phyloP scores from a whole-genome alignment of 73 alveolate genomes.

The Tetrahymena thermophila region DNA sequence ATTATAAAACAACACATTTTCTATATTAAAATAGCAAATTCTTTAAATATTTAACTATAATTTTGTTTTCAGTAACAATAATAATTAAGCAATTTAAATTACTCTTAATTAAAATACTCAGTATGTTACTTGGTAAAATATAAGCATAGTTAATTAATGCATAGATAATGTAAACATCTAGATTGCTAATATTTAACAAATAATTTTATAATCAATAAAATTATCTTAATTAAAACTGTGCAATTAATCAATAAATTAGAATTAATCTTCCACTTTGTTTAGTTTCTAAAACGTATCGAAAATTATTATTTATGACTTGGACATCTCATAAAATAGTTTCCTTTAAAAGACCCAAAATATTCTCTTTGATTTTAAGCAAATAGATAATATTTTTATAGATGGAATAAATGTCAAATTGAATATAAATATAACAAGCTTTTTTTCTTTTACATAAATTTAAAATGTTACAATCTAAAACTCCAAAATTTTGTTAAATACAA shows the following conservation, averaged over 20 bases:
- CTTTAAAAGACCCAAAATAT: too few relatives aligned
- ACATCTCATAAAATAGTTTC: too few relatives aligned
- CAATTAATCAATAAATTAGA: too few relatives aligned
- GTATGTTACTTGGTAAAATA: not conserved
- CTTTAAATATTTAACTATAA: too few relatives aligned
- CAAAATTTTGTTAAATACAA: too few relatives aligned
- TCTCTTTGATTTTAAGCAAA: too few relatives aligned
- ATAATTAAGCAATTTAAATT: too few relatives aligned
- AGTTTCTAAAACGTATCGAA: not conserved
- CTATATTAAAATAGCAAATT: too few relatives aligned
- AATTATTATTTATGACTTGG: not conserved
- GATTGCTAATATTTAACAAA: not conserved
- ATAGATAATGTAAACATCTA: not conserved
- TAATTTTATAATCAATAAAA: not conserved
- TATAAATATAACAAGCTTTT: too few relatives aligned
- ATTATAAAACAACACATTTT: not conserved
- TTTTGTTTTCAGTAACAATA: too few relatives aligned
- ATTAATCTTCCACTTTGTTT: not conserved
- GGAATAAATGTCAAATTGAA: not conserved
- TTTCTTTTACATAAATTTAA: not conserved
- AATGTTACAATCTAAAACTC: too few relatives aligned
- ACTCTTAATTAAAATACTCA: too few relatives aligned
- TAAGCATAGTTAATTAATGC: not conserved
- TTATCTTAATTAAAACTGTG: not conserved
- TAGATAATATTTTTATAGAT: not conserved